Conservation (phyloP, 805 yeast species). For the Hanseniaspora vineae region DNA sequence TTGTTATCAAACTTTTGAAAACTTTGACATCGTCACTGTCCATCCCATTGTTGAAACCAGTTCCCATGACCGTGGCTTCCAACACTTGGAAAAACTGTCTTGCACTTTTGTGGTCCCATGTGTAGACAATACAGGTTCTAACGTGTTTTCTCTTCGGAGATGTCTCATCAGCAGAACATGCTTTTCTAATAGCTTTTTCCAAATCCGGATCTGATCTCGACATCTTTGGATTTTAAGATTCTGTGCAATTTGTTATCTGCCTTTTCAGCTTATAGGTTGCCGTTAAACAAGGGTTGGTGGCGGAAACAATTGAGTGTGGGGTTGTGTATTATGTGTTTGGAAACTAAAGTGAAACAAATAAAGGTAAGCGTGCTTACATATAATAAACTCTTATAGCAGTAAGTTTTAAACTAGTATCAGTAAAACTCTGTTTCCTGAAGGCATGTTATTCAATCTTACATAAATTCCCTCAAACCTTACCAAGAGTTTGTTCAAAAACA, state of each 20-base stretch:
- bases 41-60: not conserved
- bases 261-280: not conserved
- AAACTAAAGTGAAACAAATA: too few relatives aligned
- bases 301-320: too few relatives aligned
- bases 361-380: too few relatives aligned
- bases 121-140: slow-evolving; percentile 85
- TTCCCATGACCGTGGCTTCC: slow-evolving; percentile 35
- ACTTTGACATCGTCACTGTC: slow-evolving; percentile 60
- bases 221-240: slow-evolving; percentile 6
- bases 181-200: slow-evolving; percentile 44
- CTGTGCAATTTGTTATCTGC: not conserved
- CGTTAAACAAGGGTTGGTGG: too few relatives aligned
- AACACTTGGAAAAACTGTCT: slow-evolving; percentile 76
- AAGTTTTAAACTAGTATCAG: too few relatives aligned
- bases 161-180: slow-evolving; percentile 71
- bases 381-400: too few relatives aligned
- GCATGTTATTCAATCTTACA: too few relatives aligned
- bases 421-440: too few relatives aligned
- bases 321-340: too few relatives aligned
- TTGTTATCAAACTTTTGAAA: slow-evolving; percentile 72
- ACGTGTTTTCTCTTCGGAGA: slow-evolving; percentile 97
- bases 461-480: too few relatives aligned
- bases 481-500: too few relatives aligned
- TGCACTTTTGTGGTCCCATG: slow-evolving; percentile 89
- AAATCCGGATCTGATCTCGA: slow-evolving; percentile 28